Conservation (phyloP, 805 yeast species). For the Jamesozyma gamospora region DNA sequence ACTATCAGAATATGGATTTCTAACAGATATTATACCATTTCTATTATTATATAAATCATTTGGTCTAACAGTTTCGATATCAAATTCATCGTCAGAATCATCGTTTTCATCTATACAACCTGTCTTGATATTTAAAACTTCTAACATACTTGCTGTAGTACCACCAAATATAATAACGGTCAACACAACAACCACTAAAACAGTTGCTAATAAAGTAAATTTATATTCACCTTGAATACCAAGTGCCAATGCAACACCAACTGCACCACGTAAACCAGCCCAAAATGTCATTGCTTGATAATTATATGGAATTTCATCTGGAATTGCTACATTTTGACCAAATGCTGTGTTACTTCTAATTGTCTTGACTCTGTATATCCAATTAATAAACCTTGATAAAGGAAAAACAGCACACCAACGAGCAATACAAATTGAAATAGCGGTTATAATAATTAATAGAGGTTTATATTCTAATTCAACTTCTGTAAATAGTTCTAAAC, state of each 20-base stretch:
- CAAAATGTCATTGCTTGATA: slow-evolving; percentile 99
- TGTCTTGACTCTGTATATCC: slow-evolving; percentile 55
- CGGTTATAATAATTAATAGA: slow-evolving; percentile 78
- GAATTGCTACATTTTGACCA: slow-evolving; percentile 30
- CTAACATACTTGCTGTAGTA: slow-evolving; percentile 96
- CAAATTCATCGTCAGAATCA: slow-evolving; percentile 91
- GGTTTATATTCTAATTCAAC: slow-evolving; percentile 95
- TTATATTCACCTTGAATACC: slow-evolving; percentile 93
- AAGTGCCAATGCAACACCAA: slow-evolving; percentile 97
- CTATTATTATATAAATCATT: slow-evolving; percentile 2
- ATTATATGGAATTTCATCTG: slow-evolving; percentile 87
- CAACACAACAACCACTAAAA: slow-evolving; percentile 88
- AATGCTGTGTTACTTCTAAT: slow-evolving; percentile 27
- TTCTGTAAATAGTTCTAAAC: slow-evolving; percentile 89
- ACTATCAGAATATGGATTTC: slow-evolving; percentile 24
- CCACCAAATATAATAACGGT: slow-evolving; percentile 97
- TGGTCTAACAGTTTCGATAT: slow-evolving; percentile 60
- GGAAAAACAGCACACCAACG: slow-evolving; percentile 98
- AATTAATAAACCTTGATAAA: slow-evolving; percentile 71
- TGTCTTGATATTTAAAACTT: slow-evolving; percentile 81
- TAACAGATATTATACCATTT: not conserved
- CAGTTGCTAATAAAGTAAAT: slow-evolving; percentile 83
- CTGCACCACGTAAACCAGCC: slow-evolving; percentile 99
- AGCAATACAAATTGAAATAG: slow-evolving; percentile 83
- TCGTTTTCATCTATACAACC: slow-evolving; percentile 73